Conservation (phyloP, 768 basidiomycete species). For the Favolaschia claudopus region DNA sequence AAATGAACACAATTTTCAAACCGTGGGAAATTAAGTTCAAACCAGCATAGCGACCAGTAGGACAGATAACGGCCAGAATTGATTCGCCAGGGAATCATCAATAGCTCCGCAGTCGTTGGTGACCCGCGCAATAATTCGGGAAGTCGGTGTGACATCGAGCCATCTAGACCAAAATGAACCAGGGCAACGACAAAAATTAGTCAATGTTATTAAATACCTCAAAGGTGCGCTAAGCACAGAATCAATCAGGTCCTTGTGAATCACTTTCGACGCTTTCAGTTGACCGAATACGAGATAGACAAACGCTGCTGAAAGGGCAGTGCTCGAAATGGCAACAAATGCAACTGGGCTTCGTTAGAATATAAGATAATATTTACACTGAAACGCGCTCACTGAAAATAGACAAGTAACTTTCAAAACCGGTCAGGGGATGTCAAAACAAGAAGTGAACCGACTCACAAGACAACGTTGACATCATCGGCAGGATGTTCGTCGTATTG, state of each 20-base stretch:
- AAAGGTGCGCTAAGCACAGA: slow-evolving; percentile 55
- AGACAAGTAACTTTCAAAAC: slow-evolving; percentile 6
- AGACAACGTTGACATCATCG: slow-evolving; percentile 16
- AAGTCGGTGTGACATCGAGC: slow-evolving; percentile 28
- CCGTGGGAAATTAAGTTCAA: neutral
- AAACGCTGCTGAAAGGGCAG: slow-evolving; percentile 34
- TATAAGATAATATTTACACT: neutral
- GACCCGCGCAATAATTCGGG: slow-evolving; percentile 55
- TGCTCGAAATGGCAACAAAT: slow-evolving; percentile 33
- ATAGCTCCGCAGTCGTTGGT: slow-evolving; percentile 54
- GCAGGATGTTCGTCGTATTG: slow-evolving; percentile 19
- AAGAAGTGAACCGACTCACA: neutral
- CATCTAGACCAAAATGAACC: slow-evolving; percentile 32
- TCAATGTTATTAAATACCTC: slow-evolving; percentile 33
- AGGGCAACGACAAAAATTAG: neutral
- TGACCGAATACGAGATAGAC: slow-evolving; percentile 43
- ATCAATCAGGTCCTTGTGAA: slow-evolving; percentile 48
- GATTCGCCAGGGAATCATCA: slow-evolving; percentile 43
- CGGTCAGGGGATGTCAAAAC: neutral
- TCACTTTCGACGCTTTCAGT: slow-evolving; percentile 47
- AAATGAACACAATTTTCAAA: slow-evolving; percentile 35
- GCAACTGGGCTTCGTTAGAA: slow-evolving; percentile 4
- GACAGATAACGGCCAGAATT: slow-evolving; percentile 18
- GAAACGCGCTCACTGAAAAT: slow-evolving; percentile 5
- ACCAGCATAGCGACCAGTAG: slow-evolving; percentile 45